phyloP scores from a whole-genome alignment of 2,329 filamentous ascomycete genomes.

The Mariannaea sp. region DNA sequence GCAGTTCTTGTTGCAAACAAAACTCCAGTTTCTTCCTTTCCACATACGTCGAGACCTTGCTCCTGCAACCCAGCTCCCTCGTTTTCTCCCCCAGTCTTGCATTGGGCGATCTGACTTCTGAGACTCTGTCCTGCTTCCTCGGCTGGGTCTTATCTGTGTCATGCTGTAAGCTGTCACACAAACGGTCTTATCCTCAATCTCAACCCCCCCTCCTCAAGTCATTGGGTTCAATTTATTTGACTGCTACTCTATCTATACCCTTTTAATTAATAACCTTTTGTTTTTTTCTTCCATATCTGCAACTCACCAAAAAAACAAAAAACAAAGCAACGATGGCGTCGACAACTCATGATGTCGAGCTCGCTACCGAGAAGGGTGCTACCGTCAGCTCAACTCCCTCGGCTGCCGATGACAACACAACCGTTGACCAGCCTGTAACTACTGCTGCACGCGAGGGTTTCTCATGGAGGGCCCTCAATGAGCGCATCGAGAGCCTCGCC shows the following conservation, averaged over 20 bases:
- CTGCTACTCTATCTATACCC: too few species aligned
- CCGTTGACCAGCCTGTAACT: neutral
- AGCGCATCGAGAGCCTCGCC: slow-evolving; percentile 35
- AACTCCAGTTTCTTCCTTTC: slow-evolving; percentile 19
- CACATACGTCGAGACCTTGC: neutral
- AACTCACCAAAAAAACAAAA: too few species aligned
- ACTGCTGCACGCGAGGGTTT: slow-evolving; percentile 5
- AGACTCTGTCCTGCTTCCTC: neutral
- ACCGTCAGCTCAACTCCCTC: slow-evolving; percentile 19
- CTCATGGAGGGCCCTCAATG: slow-evolving; percentile 23
- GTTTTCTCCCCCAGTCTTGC: too few species aligned
- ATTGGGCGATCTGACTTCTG: too few species aligned
- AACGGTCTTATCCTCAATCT: too few species aligned
- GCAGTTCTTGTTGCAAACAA: slow-evolving; percentile 12
- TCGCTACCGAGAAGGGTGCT: slow-evolving; percentile 23
- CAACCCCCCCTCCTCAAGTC: too few species aligned
- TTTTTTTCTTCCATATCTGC: too few species aligned
- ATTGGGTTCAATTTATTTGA: too few species aligned
- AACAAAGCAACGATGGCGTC: too few species aligned
- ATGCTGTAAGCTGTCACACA: slow-evolving; percentile 18
- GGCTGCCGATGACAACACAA: slow-evolving; percentile 12
- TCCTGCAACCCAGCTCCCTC: neutral
- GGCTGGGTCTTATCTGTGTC: slow-evolving; percentile 5
- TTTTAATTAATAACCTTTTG: neutral
- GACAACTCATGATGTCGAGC: slow-evolving; percentile 19